A percentile compares a stretch with the other conserved stretches of the same genome.
phyloP scores from a whole-genome alignment of 2,329 filamentous ascomycete species.

The Eutypella sp. region DNA sequence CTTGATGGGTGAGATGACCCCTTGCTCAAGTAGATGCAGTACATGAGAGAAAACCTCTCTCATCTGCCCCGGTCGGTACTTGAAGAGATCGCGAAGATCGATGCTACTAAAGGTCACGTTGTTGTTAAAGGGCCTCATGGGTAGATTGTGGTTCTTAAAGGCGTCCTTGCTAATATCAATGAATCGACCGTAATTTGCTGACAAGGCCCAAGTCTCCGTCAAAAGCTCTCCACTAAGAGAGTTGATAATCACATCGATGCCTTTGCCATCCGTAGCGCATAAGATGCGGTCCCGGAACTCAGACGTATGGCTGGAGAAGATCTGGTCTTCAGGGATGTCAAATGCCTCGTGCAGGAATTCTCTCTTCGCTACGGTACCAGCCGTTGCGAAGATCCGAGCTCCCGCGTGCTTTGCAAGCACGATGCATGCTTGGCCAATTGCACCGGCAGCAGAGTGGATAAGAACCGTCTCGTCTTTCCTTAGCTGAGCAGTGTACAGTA shows the following conservation, averaged over 20 bases:
- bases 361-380: constrained; percentile 21
- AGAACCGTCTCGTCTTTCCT: constrained; percentile 7
- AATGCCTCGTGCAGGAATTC: constrained; percentile 19
- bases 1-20: constrained; percentile 7
- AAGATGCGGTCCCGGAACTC: constrained; percentile 17
- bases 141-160: constrained; percentile 12
- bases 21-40: constrained; percentile 5
- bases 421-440: constrained; percentile 12
- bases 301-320: constrained; percentile 17
- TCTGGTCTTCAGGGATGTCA: constrained; percentile 17
- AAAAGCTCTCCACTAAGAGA: constrained; percentile 7
- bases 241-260: constrained; percentile 4
- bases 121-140: constrained; percentile 9
- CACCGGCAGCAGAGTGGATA: constrained; percentile 12
- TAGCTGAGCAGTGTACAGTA: constrained; percentile 5
- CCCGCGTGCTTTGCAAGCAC: constrained; percentile 7
- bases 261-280: constrained; percentile 7
- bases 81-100: constrained; percentile 7
- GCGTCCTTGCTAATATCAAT: constrained; percentile 32
- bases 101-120: constrained; percentile 12
- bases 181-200: constrained; percentile 30
- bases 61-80: constrained; percentile 6
- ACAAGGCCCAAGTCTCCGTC: constrained; percentile 10
- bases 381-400: constrained; percentile 24
- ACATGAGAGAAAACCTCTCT: constrained; percentile 5